These are phyloP conservation scores for Xylaria intraflava DNA, from an alignment of 495 filamentous ascomycete genomes.

Conservation along the genomic window DNA sequence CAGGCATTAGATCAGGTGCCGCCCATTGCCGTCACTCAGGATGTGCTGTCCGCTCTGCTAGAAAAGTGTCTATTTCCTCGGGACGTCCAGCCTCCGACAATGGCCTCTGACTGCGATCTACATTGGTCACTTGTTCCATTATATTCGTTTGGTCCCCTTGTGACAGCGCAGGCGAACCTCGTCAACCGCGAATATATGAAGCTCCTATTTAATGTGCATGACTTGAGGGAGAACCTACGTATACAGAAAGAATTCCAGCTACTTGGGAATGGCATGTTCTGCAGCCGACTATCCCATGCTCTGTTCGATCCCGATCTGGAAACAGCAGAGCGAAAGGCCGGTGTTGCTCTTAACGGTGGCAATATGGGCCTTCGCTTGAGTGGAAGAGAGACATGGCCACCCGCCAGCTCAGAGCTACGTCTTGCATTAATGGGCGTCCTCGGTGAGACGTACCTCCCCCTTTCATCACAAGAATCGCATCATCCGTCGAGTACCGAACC, in stretches of 20 bases:
- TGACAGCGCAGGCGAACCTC: conserved; percentile 65
- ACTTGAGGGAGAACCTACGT: conserved; percentile 65
- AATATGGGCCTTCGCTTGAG: conserved; percentile 76
- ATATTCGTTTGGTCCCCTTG: conserved; percentile 67
- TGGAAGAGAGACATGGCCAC: conserved; percentile 76
- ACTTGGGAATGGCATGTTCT: conserved; percentile 76
- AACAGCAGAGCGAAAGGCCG: conserved; percentile 64
- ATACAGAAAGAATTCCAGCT: conserved; percentile 77
- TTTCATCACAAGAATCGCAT: not conserved
- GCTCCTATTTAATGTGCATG: conserved; percentile 69
- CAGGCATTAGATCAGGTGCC: conserved; percentile 33
- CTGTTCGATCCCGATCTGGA: conserved; percentile 83
- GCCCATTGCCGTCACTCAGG: conserved; percentile 13
- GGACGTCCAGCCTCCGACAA: not conserved
- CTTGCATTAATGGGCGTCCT: conserved; percentile 83
- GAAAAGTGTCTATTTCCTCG: conserved; percentile 18
- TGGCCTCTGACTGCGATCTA: conserved; percentile 49
- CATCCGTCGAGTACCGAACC: conserved; percentile 18
- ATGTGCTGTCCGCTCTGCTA: conserved; percentile 28
- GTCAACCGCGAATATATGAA: conserved; percentile 72
- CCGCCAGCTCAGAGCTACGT: conserved; percentile 83
- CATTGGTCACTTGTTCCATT: conserved; percentile 64
- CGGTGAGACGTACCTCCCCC: conserved; percentile 58
- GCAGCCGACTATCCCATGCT: conserved; percentile 67
- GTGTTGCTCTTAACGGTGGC: conserved; percentile 60